Conservation (phyloP, 2,329 filamentous ascomycete species). For the Madurella fahalii region DNA sequence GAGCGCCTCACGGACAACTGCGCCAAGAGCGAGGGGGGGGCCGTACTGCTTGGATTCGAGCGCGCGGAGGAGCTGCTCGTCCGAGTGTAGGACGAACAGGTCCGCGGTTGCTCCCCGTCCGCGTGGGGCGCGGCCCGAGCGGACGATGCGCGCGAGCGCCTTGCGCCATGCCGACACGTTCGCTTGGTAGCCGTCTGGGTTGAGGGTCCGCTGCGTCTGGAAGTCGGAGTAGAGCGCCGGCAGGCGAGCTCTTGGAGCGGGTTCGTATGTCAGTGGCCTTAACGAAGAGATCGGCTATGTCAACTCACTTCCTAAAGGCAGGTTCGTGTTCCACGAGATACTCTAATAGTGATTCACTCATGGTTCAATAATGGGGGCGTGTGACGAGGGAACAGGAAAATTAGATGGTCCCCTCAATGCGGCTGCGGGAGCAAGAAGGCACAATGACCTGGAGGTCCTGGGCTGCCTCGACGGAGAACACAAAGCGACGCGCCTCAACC, state of each 20-base stretch:
- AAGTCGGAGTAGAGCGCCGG: constrained; percentile 31
- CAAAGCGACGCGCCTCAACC: background rate
- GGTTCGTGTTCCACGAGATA: constrained; percentile 32
- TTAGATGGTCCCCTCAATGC: background rate
- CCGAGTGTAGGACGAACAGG: constrained; percentile 50
- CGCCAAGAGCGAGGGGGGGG: constrained; percentile 72
- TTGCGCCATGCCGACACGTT: constrained; percentile 36
- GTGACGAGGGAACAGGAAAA: background rate
- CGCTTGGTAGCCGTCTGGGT: constrained; percentile 31
- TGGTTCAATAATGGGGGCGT: background rate
- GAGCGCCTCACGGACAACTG: constrained; percentile 72
- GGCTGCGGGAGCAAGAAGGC: background rate
- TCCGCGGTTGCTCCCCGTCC: constrained; percentile 33
- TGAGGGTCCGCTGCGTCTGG: constrained; percentile 27
- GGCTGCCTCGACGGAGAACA: background rate
- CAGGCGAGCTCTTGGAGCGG: constrained; percentile 27
- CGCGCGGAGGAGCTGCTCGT: constrained; percentile 62
- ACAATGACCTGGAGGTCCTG: background rate
- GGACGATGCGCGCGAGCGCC: constrained; percentile 30
- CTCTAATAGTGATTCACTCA: constrained; percentile 23
- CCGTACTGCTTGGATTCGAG: constrained; percentile 77
- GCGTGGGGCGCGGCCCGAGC: constrained; percentile 29
- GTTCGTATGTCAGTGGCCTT: constrained; percentile 7
- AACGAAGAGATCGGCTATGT: background rate
- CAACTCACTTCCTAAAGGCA: constrained; percentile 28